Base-by-base conservation (phyloP, 2,329 filamentous ascomycete genomes). In the Aureobasidium subglaciale region DNA sequence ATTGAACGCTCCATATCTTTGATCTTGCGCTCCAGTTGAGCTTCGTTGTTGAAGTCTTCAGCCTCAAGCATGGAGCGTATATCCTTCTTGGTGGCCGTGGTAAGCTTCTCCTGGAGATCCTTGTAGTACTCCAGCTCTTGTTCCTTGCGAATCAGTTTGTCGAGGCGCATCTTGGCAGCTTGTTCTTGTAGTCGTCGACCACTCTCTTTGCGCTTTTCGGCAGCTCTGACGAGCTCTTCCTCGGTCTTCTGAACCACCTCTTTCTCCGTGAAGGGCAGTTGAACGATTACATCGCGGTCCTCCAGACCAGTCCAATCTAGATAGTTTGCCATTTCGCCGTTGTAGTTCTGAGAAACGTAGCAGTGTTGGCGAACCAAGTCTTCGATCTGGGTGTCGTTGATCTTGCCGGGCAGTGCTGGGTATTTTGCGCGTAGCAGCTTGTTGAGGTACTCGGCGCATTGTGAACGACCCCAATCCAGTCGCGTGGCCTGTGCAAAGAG, bases 81-180 rank as follows among this genome's bases (percentile, higher is more conserved):
- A 67, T 97, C 93, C 70, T 97, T 97, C 73, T 97, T 99, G 62
- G 88, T 82, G 22, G 86, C 83, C 1, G 71, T 67, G 45, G 78
- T 80, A 9, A 96, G 76, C 60, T 83, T 83, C 30, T 76, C 70
- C 65, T 95, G 90, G 4, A 99, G 74, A 58, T 90, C 83, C 67
- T 90, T 90, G 76, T 91, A 96, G 71, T 96, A 96, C 63, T 95
- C 91, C 1, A 97, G 75, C 68, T 97, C 91, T 67, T 95, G 85
- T 72, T 99, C 93, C 71, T 99, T 99, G 66, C 88, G 88, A 68
- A 97, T 89, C 43, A 99, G 77, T 67, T 95, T 95, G 61, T 99
- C 93, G 0, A 99, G 75, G 7, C 93, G 86, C 90, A 96, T 96
- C 71, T 96, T 97, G 9, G 92, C 92, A 0, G 93, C 93, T 71